Conservation (phyloP, 2,329 filamentous ascomycete genomes). For the Furcasterigmium furcatum region DNA sequence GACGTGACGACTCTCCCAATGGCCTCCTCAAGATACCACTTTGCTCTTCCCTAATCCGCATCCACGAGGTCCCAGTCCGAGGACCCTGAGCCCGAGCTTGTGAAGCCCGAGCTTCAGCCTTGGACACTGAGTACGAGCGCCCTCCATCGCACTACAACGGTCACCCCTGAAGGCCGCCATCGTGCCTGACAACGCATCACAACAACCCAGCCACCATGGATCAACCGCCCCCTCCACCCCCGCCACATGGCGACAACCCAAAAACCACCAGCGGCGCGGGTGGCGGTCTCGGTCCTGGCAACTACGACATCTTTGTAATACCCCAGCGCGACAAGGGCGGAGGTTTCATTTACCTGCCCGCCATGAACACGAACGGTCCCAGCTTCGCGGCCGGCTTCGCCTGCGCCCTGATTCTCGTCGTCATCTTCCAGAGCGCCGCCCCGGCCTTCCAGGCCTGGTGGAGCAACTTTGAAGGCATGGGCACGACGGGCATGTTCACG, state of each 20-base stretch:
- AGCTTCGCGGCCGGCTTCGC: constrained; percentile 88
- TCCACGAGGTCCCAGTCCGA: not conserved
- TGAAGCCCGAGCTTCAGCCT: not conserved
- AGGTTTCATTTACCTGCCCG: constrained; percentile 93
- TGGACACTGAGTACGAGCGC: not conserved
- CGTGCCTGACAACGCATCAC: constrained; percentile 5
- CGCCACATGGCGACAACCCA: constrained; percentile 79
- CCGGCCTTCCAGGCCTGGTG: constrained; percentile 76
- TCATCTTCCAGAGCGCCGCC: constrained; percentile 68
- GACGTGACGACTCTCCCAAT: constrained; percentile 19
- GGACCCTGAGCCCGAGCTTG: not conserved
- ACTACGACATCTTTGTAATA: constrained; percentile 97
- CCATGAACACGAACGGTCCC: constrained; percentile 78
- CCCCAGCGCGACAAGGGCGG: constrained; percentile 85
- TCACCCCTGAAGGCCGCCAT: not conserved
- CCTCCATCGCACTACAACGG: not conserved
- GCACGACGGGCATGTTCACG: constrained; percentile 69
- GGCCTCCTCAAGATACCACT: constrained; percentile 23
- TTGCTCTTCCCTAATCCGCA: constrained; percentile 10
- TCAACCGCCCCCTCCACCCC: constrained; percentile 71
- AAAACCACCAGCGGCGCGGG: constrained; percentile 60
- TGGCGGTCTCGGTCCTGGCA: constrained; percentile 74
- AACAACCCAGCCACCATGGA: constrained; percentile 32
- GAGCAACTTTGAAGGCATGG: constrained; percentile 65
- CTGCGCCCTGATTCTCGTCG: constrained; percentile 68